Conservation (phyloP, 768 basidiomycete species). For the Antrodiella citrinella region DNA sequence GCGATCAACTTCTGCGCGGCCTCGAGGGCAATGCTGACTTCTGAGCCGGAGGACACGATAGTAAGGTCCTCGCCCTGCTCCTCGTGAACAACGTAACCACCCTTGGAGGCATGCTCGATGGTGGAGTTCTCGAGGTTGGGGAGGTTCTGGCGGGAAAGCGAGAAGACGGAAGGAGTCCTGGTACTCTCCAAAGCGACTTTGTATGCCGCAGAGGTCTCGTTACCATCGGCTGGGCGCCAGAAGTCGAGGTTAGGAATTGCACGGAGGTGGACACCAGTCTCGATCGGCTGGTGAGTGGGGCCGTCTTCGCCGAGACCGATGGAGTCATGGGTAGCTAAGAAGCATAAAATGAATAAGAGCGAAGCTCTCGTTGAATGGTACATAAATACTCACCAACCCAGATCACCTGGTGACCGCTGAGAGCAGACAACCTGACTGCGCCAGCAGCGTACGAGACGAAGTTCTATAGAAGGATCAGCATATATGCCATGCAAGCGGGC, state of each 20-base stretch:
- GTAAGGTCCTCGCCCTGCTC: conserved; percentile 76
- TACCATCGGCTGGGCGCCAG: conserved; percentile 92
- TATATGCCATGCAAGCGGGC: too few species aligned
- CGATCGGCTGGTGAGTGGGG: conserved; percentile 93
- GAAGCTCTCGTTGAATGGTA: not conserved
- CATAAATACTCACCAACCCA: conserved; percentile 66
- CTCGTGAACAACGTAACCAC: conserved; percentile 88
- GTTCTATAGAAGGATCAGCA: conserved; percentile 69
- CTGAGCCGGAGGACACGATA: conserved; percentile 83
- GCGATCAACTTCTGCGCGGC: conserved; percentile 73
- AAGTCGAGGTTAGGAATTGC: conserved; percentile 88
- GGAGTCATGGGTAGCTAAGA: conserved; percentile 83
- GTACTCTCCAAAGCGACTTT: conserved; percentile 65
- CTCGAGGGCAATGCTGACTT: conserved; percentile 82
- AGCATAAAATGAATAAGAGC: not conserved
- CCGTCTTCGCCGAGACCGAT: conserved; percentile 93
- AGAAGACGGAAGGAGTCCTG: conserved; percentile 76
- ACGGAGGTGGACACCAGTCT: conserved; percentile 80
- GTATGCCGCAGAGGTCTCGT: conserved; percentile 95
- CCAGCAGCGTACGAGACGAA: conserved; percentile 92
- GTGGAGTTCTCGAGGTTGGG: conserved; percentile 86
- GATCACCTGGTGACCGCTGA: conserved; percentile 85
- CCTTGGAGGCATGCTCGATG: conserved; percentile 74
- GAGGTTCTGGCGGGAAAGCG: conserved; percentile 83
- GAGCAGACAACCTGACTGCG: conserved; percentile 84